Evolutionary conservation across 148 eudicot species (phyloP).

Genomic region (Oxyria digyna): DNA sequence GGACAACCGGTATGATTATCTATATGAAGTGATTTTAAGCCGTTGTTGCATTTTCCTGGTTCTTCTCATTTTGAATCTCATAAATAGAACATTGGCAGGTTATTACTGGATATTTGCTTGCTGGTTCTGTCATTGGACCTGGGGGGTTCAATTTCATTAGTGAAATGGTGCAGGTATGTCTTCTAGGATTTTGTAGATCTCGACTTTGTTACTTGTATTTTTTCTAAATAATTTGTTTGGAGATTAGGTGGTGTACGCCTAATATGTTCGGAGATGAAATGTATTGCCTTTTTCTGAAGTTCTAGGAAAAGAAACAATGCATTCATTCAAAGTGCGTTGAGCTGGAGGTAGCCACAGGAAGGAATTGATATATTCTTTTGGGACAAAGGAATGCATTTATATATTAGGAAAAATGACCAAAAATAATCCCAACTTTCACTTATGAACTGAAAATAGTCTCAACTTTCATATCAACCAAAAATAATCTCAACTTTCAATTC

Average conservation of each 20-base stretch:
- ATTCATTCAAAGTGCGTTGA: neutral
- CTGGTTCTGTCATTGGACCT: constrained; percentile 96
- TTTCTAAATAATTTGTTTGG: neutral
- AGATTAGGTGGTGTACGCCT: neutral
- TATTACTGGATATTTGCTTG: constrained; percentile 90
- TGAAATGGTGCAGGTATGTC: constrained; percentile 96
- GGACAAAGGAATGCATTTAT: too few relatives aligned
- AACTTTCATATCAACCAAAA: too few relatives aligned
- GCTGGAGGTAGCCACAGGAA: neutral
- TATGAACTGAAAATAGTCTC: too few relatives aligned
- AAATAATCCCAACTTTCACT: too few relatives aligned
- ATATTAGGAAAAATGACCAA: too few relatives aligned
- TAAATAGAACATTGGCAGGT: constrained; percentile 42
- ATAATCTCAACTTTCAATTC: too few relatives aligned
- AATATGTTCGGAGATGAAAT: neutral
- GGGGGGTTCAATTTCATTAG: constrained; percentile 91
- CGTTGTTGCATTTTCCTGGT: neutral
- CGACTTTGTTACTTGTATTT: neutral
- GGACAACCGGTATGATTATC: constrained; percentile 77
- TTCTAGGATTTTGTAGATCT: constrained; percentile 8
- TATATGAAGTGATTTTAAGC: neutral
- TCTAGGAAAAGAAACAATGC: neutral
- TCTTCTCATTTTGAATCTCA: neutral
- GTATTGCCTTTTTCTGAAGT: neutral
- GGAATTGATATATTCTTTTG: neutral